Base-by-base conservation (phyloP, 768 basidiomycete species). In the Suillus placidus region DNA sequence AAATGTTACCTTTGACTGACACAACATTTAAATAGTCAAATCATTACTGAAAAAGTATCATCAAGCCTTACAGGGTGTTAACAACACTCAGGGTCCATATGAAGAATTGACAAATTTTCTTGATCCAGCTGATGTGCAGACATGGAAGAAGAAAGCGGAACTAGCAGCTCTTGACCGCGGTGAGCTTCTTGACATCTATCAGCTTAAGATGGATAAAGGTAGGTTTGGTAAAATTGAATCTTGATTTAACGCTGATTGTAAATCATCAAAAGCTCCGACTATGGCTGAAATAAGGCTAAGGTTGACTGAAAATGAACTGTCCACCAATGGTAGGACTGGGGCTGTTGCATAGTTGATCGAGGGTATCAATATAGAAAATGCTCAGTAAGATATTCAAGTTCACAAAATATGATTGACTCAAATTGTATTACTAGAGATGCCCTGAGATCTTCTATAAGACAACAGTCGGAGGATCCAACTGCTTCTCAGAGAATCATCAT, bases 281-380 rank as follows among this genome's bases (percentile, higher is more conserved):
- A 61, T 65, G 64, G 64, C 42, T 26, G 64, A 65, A 26, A 61
- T 65, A 20, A 26, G 47, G 8, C 37, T 65, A 0, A 16, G 18
- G 10, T 47, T 65, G 49, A 64, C 56, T 13, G 43, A 35, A 60
- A 51, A 20, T 6, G 42, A 38, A 18, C 20, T 34, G 4, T 38
- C 57, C 2, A 6, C 38, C 8, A 47, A 12, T 47, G 47, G 58
- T 23, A 35, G 32, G 30, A 47, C 43, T n/a, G 64, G 58, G 14
- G n/a, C 42, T 3, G 10, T 65, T 20, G 47, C 58, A 23, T 65
- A 47, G 64, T 40, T 61, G 18, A 40, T 61, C 1, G 32, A 54
- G 43, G 58, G 64, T 40, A 60, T 65, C 9, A 65, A 60, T 32
- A 52, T 65, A 14, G 64, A 65, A 52, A 47, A 65, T 65, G 47